Base-by-base conservation (phyloP, 768 basidiomycete species). In the Tylopilus rubrobrunneus region DNA sequence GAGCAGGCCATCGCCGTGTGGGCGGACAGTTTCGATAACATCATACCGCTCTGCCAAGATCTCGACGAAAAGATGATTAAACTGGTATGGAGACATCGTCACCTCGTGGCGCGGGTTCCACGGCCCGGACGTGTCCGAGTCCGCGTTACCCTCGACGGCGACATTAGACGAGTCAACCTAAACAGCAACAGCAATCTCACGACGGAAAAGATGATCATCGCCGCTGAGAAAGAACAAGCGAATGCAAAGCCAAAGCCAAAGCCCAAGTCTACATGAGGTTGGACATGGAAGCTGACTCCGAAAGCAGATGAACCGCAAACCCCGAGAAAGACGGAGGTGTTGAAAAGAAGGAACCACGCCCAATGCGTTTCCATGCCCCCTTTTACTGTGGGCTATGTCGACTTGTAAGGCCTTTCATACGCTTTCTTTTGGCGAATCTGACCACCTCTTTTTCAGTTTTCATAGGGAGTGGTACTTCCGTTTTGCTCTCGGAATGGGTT, bases 341-440 rank as follows among this genome's bases (percentile, higher is more conserved):
- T 36, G 66, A n/a, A 21, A 57, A 53, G 41, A 57, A 12, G 25
- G 63, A 59, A 0, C 55, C 53, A 15, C 75, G 84, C 4, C 81
- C 83, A 2, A 74, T 79, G 33, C 79, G 86, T 25, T 74, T 88
- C 28, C 83, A 87, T 54, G 89, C 87, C 12, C 87, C 89, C 0
- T 64, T 90, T 49, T 89, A 90, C 60, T 77, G 78, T 44, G 89
- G 21, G 89, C 76, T 0, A 60, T 91, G 43, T 76, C 84, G 0
- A 51, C 82, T 5, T 89, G 89, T 89, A 64, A 60, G 86, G 21
- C 4, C 49, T 45, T 51, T 15, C 52, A 29, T 8, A 29, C 14
- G 41, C 48, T 56, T 51, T 62, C 51, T 50, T 57, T 51, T 34
- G 8, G 8, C 49, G 57, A 40, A 51, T 45, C 28, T 31, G 29